phyloP scores from a whole-genome alignment of 2,329 filamentous ascomycete species.

The Aspergillus hortae region DNA sequence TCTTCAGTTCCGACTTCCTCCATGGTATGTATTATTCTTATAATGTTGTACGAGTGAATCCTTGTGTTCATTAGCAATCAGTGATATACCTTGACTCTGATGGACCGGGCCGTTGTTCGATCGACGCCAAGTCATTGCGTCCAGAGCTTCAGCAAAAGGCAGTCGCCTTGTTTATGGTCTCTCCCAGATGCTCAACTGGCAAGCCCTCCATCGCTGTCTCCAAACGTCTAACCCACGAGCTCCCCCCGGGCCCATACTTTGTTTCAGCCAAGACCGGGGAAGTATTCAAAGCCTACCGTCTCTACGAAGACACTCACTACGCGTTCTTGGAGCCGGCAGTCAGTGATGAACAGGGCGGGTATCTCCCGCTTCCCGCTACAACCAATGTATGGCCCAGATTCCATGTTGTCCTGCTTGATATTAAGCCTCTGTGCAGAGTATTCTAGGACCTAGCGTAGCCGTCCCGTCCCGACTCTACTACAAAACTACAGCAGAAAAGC shows the following conservation, averaged over 20 bases:
- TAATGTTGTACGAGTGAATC: too few species aligned
- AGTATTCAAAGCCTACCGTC: constrained; percentile 47
- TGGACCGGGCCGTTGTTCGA: too few species aligned
- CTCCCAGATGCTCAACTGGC: constrained; percentile 2
- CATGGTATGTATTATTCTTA: too few species aligned
- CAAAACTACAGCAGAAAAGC: constrained; percentile 50
- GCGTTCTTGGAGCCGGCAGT: constrained; percentile 50
- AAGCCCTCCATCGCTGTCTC: background rate
- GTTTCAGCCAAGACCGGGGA: constrained; percentile 41
- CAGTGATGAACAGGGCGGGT: constrained; percentile 15
- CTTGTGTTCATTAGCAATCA: too few species aligned
- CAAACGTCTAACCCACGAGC: constrained; percentile 6
- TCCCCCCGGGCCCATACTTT: constrained; percentile 51
- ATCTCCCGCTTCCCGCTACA: constrained; percentile 13
- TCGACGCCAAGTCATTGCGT: too few species aligned
- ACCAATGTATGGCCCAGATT: background rate
- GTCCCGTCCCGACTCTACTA: constrained; percentile 62
- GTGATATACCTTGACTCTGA: too few species aligned
- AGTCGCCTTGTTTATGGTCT: constrained; percentile 1
- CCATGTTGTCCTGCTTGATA: too few species aligned
- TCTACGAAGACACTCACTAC: constrained; percentile 49
- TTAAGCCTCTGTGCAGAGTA: background rate
- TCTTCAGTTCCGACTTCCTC: too few species aligned
- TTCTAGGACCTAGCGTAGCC: constrained; percentile 36
- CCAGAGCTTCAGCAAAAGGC: too few species aligned